Percentiles rank a stretch among this genome's conserved stretches.
Evolutionary conservation across 2,329 filamentous ascomycete genomes (phyloP).

Genomic region (Cladosporium sp.): DNA sequence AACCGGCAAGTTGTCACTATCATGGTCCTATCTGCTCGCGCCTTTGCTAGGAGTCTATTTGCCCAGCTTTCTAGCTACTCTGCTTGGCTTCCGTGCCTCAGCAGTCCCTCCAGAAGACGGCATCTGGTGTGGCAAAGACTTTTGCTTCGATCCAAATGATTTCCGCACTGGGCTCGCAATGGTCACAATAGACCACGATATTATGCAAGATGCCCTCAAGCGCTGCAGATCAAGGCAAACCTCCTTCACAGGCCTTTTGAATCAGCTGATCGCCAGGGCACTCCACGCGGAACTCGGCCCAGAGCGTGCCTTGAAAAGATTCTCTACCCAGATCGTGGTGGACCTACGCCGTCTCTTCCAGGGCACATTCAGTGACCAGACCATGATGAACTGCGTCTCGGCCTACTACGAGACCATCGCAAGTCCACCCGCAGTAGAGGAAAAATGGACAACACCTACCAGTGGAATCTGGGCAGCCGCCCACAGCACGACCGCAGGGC

Average conservation of each 20-base stretch:
- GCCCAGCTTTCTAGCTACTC: background rate
- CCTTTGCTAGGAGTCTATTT: constrained; percentile 38
- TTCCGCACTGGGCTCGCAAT: constrained; percentile 36
- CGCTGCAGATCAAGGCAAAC: constrained; percentile 37
- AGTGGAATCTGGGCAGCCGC: constrained; percentile 39
- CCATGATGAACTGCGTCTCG: constrained; percentile 41
- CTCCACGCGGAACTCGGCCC: constrained; percentile 36
- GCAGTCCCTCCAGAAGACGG: background rate
- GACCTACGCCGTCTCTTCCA: constrained; percentile 40
- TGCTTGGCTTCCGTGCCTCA: constrained; percentile 8
- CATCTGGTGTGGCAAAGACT: constrained; percentile 12
- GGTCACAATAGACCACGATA: constrained; percentile 34
- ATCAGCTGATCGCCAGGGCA: constrained; percentile 43
- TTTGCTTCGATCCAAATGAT: constrained; percentile 4
- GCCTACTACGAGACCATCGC: constrained; percentile 22
- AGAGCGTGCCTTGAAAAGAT: constrained; percentile 31
- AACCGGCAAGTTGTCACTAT: constrained; percentile 43
- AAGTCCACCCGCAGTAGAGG: background rate
- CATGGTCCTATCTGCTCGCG: constrained; percentile 46
- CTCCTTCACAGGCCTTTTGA: constrained; percentile 46
- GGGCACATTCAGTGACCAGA: constrained; percentile 32
- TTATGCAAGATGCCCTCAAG: constrained; percentile 33
- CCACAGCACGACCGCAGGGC: constrained; percentile 32
- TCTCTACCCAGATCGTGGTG: constrained; percentile 43
- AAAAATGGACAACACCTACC: background rate